Evolutionary conservation across 1,139 yeast genomes (phyloP).

Genomic region (Kazachstania sp.): DNA sequence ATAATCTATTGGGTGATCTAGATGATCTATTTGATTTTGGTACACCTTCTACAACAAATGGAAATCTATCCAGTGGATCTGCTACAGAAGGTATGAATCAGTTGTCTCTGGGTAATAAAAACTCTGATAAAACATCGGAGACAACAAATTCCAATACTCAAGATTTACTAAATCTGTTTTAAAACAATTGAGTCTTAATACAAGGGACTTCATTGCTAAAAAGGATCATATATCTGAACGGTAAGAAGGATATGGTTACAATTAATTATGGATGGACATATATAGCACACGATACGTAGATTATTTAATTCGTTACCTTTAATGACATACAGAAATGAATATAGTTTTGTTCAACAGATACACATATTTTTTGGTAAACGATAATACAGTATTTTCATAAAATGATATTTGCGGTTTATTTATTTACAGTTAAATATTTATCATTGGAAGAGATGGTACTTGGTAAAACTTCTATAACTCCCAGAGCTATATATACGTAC

Average conservation of each 20-base stretch:
- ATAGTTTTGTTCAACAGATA: too few species aligned
- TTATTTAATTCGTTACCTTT: too few species aligned
- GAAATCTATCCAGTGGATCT: not conserved
- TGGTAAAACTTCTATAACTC: not conserved
- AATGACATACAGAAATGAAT: too few species aligned
- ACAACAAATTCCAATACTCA: constrained; percentile 28
- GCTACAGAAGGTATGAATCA: constrained; percentile 19
- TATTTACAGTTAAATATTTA: too few species aligned
- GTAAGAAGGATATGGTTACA: too few species aligned
- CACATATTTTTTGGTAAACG: too few species aligned
- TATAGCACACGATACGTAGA: too few species aligned
- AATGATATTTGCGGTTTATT: too few species aligned
- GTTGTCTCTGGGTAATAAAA: constrained; percentile 19
- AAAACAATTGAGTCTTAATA: not conserved
- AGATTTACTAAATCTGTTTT: constrained; percentile 48
- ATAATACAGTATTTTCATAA: too few species aligned
- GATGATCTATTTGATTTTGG: constrained; percentile 50
- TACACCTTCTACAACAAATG: constrained; percentile 1
- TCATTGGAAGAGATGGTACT: not conserved
- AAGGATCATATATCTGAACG: too few species aligned
- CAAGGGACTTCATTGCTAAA: not conserved
- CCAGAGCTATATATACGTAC: not conserved
- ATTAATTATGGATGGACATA: too few species aligned
- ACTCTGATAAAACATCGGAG: constrained; percentile 1
- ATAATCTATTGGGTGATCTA: constrained; percentile 45